phyloP scores from a whole-genome alignment of 257 asterid species.

The Eucommia ulmoides region DNA sequence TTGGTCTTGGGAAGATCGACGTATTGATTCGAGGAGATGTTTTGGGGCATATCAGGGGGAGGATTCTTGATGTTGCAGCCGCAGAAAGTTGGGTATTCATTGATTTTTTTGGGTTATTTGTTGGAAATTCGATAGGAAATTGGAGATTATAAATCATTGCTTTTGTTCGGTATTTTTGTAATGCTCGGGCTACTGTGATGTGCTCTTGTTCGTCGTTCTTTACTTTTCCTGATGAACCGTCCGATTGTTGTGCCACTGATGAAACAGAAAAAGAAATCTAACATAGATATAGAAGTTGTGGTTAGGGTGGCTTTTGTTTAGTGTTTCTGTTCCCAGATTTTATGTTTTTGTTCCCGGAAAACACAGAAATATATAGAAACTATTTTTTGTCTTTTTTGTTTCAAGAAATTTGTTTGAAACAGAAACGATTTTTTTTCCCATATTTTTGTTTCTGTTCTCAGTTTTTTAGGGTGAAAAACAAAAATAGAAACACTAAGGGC shows the following conservation, averaged over 20 bases:
- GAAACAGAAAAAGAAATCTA: conserved; percentile 1
- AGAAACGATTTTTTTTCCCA: no score
- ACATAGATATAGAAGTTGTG: background rate
- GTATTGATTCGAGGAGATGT: conserved; percentile 16
- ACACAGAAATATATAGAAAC: no score
- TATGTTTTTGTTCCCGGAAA: no score
- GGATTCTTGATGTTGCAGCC: conserved; percentile 50
- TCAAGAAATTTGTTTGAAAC: no score
- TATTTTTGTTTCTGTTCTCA: no score
- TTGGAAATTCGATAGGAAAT: conserved; percentile 26
- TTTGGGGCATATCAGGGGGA: conserved; percentile 45
- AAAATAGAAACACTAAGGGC: no score
- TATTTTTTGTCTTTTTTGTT: no score
- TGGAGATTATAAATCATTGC: conserved; percentile 22
- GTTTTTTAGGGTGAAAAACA: no score
- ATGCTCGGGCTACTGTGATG: conserved; percentile 57
- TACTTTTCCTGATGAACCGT: conserved; percentile 41
- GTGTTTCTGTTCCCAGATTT: no score
- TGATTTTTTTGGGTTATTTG: conserved; percentile 40
- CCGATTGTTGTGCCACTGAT: conserved; percentile 64
- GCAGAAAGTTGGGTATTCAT: conserved; percentile 50
- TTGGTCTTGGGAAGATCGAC: background rate
- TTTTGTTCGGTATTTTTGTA: conserved; percentile 43
- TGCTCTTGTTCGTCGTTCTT: conserved; percentile 69
- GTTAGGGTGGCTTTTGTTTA: no score